Conservation (phyloP, 2,329 filamentous ascomycete genomes). For the Chalara sp. region DNA sequence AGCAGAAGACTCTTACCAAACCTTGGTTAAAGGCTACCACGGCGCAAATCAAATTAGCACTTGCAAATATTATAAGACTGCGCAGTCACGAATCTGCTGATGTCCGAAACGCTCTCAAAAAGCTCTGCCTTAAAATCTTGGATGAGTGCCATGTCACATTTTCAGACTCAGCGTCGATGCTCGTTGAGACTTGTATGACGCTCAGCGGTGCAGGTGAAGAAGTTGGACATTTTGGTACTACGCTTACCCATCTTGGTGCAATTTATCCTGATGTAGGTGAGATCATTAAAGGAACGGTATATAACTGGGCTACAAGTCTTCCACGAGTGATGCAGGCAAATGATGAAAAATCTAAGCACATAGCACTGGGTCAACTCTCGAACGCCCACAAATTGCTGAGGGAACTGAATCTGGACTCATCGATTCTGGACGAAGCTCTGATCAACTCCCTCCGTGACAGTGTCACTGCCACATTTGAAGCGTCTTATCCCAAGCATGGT, state of each 20-base stretch:
- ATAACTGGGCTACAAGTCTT: conserved; percentile 76
- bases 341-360: conserved; percentile 71
- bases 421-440: conserved; percentile 60
- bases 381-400: conserved; percentile 63
- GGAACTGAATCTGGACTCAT: conserved; percentile 55
- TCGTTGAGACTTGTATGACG: conserved; percentile 76
- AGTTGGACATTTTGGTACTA: conserved; percentile 29
- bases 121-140: conserved; percentile 67
- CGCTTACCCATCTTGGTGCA: conserved; percentile 54
- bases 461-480: conserved; percentile 37
- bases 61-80: conserved; percentile 71
- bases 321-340: conserved; percentile 77
- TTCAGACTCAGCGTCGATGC: conserved; percentile 58
- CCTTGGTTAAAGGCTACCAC: conserved; percentile 77
- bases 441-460: conserved; percentile 68
- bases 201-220: conserved; percentile 47
- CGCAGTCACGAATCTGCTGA: conserved; percentile 63
- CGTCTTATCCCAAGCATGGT: conserved; percentile 9
- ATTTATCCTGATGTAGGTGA: conserved; percentile 57
- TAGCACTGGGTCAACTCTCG: conserved; percentile 68
- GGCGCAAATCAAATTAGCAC: conserved; percentile 74
- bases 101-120: conserved; percentile 60
- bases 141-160: conserved; percentile 74
- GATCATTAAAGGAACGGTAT: conserved; percentile 61
- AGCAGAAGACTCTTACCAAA: conserved; percentile 30